Base-by-base conservation (phyloP, 2,329 filamentous ascomycete species). In the Arthrocladium fulminans region DNA sequence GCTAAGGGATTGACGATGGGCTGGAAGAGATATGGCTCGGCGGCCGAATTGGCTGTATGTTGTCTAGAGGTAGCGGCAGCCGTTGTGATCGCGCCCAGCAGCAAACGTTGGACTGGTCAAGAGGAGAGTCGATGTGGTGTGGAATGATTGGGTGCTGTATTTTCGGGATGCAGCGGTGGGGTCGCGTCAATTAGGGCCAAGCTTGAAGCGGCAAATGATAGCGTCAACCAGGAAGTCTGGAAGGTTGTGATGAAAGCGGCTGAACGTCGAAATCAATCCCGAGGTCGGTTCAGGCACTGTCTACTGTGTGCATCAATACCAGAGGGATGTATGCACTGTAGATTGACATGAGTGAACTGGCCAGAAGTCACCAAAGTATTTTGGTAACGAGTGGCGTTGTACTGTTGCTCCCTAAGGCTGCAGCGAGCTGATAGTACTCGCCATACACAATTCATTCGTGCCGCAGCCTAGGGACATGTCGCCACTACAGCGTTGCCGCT, bases 111-210 rank as follows among this genome's bases (percentile, higher is more conserved):
- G 44, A 6, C 13, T 47, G 44, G 38, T 24, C 10, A 12, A 27
- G 44, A 47, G 12, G 32, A 39, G 3, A 47, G 32, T 47, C 23
- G 32, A 38, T 39, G 44, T 38, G 30, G 9, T 47, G 12, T 39
- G n/a, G 23, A 12, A 27, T 46, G 9, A 35, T 35, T 46, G 27
- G 43, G 20, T 38, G 32, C 29, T 46, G 34, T 37, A 15, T 37
- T 35, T 45, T 47, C 34, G 32, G 32, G 23, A 39, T 19, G 3
- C 19, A 39, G 20, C 44, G 20, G 32, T 39, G 19, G 20, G 32
- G 20, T 19, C 30, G 29, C 30, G 29, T 13, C 34, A 29, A 43
- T 25, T 43, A 29, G 40, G 20, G 23, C 40, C 15, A 43, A 15
- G 8, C 34, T 38, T 8, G 17, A 7, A 27, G 41, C 41, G 41